Evolutionary conservation across 2,329 filamentous ascomycete genomes (phyloP), one percentile per base, ranked within the genome.

Genomic region (Sphaerulina musiva): DNA sequence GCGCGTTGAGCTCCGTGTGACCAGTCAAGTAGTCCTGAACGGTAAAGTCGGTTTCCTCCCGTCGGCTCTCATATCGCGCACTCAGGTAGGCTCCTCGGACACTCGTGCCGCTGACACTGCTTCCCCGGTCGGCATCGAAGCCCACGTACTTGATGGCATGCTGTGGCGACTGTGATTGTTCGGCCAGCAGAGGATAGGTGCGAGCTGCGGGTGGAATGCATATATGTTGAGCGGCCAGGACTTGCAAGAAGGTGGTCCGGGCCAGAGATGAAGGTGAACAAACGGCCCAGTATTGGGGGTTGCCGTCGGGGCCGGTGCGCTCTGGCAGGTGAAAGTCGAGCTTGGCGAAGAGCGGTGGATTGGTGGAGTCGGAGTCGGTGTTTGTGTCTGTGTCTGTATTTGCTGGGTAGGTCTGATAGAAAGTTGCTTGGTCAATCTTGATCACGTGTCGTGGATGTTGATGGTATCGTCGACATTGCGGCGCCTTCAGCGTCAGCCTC

Each of bases 21-120:
- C 90, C 90, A 11, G 83, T 79, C 14, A 98, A 72, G 67, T 89
- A 97, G 71, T 95, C 84, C 48, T 79, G 73, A 1, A 97, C 78
- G 0, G 86, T 88, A 71, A 92, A 95, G 70, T 97, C 93, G 1
- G 87, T 95, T 51, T 83, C 84, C 72, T 96, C 92, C 32, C 89
- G 80, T 38, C 86, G 77, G 55, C 87, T 91, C 76, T 98, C 93
- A 69, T 97, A 98, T 39, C 93, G 80, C 12, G 90, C 90, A 55
- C 88, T 90, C 14, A 97, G 74, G 68, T 96, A 96, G 4, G 89
- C 85, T 17, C 87, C 86, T n/a, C 82, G 77, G 0, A 80, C 78
- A 5, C 77, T 76, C n/a, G 74, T 74, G 1, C 79, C 78, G 5
- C 80, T 73, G 11, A 80, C 73, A 32, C 46, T 59, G 46, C 77